Conservation (phyloP, 2,329 filamentous ascomycete species). For the Aspergillus sp. region DNA sequence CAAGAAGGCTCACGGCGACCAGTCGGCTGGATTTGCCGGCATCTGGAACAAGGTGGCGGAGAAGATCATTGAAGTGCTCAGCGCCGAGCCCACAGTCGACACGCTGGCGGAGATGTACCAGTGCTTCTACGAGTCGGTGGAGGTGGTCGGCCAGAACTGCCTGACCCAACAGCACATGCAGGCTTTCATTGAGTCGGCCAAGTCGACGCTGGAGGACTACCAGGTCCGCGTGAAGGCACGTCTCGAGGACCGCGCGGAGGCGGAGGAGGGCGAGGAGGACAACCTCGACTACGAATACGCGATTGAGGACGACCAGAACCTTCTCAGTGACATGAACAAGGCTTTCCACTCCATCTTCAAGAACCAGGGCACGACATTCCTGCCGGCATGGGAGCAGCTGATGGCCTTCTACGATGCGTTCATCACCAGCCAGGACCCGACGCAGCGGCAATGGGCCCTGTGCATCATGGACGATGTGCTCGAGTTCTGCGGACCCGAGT, state of each 20-base stretch:
- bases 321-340: slow-evolving; percentile 99
- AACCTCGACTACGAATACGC: slow-evolving; percentile 84
- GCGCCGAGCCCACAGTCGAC: slow-evolving; percentile 91
- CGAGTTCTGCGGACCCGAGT: slow-evolving; percentile 90
- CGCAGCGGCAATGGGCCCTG: slow-evolving; percentile 96
- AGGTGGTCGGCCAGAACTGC: slow-evolving; percentile 85
- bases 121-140: slow-evolving; percentile 98
- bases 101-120: slow-evolving; percentile 99
- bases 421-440: slow-evolving; percentile 76
- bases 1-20: slow-evolving; percentile 83
- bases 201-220: slow-evolving; percentile 88
- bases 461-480: slow-evolving; percentile 98
- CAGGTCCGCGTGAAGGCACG: slow-evolving; percentile 81
- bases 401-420: slow-evolving; percentile 84
- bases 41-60: slow-evolving; percentile 85
- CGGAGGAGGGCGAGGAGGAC: slow-evolving; percentile 87
- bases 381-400: slow-evolving; percentile 83
- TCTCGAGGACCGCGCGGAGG: slow-evolving; percentile 78
- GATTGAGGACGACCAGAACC: slow-evolving; percentile 94
- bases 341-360: slow-evolving; percentile 99
- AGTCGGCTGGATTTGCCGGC: slow-evolving; percentile 75
- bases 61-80: slow-evolving; percentile 90
- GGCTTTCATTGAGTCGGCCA: slow-evolving; percentile 82
- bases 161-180: slow-evolving; percentile 77
- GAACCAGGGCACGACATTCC: slow-evolving; percentile 82